Evolutionary conservation across 1,139 yeast species (phyloP).

Genomic region (Diutina ranongensis): DNA sequence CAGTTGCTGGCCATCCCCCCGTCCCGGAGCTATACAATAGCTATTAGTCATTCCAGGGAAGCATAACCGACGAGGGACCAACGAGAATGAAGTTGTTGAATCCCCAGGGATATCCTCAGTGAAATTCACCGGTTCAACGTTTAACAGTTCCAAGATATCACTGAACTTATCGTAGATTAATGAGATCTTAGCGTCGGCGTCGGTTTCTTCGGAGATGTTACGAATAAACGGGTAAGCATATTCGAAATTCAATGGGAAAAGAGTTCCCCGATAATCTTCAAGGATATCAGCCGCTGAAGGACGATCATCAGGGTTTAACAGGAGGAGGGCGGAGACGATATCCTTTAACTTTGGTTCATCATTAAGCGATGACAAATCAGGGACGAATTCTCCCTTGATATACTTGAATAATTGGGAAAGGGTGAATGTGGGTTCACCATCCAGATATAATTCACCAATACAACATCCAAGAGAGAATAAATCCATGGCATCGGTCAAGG

Average conservation of each 20-base stretch:
- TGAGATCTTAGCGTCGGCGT: not conserved
- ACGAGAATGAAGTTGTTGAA: not conserved
- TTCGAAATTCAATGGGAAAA: constrained; percentile 59
- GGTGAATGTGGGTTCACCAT: constrained; percentile 80
- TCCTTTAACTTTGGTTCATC: constrained; percentile 34
- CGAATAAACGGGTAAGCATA: not conserved
- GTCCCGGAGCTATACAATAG: constrained; percentile 27
- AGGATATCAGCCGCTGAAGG: constrained; percentile 44
- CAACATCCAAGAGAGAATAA: constrained; percentile 87
- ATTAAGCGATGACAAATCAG: constrained; percentile 45
- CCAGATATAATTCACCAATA: constrained; percentile 78
- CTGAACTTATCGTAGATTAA: not conserved
- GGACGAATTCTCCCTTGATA: constrained; percentile 54
- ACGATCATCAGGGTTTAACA: constrained; percentile 50
- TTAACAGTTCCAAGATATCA: not conserved
- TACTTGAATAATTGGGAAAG: constrained; percentile 80
- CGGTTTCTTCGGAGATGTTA: not conserved
- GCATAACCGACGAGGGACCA: constrained; percentile 33
- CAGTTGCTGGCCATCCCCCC: constrained; percentile 29
- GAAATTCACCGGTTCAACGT: not conserved
- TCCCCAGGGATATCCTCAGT: not conserved
- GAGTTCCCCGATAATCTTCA: constrained; percentile 30
- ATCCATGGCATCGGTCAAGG: constrained; percentile 65
- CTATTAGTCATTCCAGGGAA: constrained; percentile 35
- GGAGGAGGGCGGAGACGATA: constrained; percentile 52